Percentiles rank a stretch among this genome's conserved stretches.
Evolutionary conservation across 768 basidiomycete genomes (phyloP).

Genomic region (Tylopilus cervinicoccineus): DNA sequence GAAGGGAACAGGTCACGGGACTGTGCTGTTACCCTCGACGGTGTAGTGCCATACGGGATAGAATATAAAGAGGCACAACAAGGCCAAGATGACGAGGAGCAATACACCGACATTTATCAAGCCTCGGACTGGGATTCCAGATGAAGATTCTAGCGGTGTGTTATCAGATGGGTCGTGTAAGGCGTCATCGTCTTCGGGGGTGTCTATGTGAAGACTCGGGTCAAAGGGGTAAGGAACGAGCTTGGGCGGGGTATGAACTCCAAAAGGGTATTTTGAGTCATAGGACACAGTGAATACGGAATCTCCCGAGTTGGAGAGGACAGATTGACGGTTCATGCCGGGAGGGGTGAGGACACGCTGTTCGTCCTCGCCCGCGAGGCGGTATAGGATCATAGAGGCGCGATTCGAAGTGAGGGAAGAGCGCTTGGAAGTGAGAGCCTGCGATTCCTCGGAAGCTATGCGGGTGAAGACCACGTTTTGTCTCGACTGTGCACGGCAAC

Average conservation of each 20-base stretch:
- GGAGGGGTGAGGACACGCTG: conserved; percentile 35
- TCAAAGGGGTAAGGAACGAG: conserved; percentile 72
- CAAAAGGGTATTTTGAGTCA: conserved; percentile 65
- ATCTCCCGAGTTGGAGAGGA: conserved; percentile 51
- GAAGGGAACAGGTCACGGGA: conserved; percentile 3
- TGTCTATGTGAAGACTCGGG: conserved; percentile 54
- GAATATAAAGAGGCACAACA: conserved; percentile 75
- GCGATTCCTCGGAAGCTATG: conserved; percentile 42
- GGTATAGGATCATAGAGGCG: conserved; percentile 67
- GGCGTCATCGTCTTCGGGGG: conserved; percentile 68
- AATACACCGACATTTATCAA: conserved; percentile 70
- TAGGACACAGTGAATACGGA: conserved; percentile 45
- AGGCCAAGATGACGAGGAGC: conserved; percentile 50
- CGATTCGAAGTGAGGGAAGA: conserved; percentile 27
- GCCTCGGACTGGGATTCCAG: conserved; percentile 41
- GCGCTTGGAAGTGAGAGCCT: conserved; percentile 33
- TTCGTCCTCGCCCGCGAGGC: conserved; percentile 41
- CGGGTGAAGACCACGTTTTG: conserved; percentile 41
- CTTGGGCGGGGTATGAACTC: conserved; percentile 26
- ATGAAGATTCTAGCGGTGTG: conserved; percentile 22
- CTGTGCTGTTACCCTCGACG: not conserved
- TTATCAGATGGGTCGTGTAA: conserved; percentile 58
- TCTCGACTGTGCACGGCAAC: conserved; percentile 38
- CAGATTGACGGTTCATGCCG: conserved; percentile 34
- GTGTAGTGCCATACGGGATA: conserved; percentile 62